A percentile compares a stretch with the other conserved stretches of the same genome.
Conservation (phyloP, 768 basidiomycete genomes). For the Mycena galopus region DNA sequence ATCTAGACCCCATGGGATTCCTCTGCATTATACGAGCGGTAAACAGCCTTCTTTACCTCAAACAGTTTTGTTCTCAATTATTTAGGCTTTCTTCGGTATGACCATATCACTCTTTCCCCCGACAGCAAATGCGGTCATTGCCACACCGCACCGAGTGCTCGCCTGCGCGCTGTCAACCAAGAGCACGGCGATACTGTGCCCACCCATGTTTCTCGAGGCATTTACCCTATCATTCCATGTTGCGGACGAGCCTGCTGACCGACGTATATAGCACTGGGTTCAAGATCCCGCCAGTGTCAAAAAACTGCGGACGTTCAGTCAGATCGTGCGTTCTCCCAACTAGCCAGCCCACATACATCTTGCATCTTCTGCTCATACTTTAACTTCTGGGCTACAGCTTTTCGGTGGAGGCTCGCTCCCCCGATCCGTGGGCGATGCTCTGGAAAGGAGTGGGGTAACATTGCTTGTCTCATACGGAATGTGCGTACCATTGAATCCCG, state of each 20-base stretch:
- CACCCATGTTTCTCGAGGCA: conserved; percentile 22
- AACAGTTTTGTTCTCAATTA: neutral
- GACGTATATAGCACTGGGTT: conserved; percentile 6
- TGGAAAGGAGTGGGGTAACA: neutral
- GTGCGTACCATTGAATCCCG: conserved; percentile 12
- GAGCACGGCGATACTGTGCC: conserved; percentile 1
- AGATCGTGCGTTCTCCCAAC: neutral
- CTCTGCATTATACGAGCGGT: conserved; percentile 13
- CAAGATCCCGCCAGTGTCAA: neutral
- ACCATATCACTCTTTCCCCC: conserved; percentile 9
- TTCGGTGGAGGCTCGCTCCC: conserved; percentile 15
- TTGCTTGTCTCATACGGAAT: neutral
- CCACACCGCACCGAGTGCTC: conserved; percentile 11
- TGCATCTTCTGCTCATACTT: neutral
- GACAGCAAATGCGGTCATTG: conserved; percentile 13
- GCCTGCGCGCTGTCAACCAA: conserved; percentile 7
- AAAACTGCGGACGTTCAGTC: conserved; percentile 5
- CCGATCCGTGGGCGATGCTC: conserved; percentile 8
- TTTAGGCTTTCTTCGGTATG: conserved; percentile 9
- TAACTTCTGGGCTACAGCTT: neutral
- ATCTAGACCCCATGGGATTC: conserved; percentile 10
- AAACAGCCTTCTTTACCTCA: neutral
- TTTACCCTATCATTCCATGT: neutral
- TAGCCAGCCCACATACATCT: neutral
- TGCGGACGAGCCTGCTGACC: neutral